Base-by-base conservation (phyloP, 202 grass and related monocot genomes). In the Panicum hallii region DNA sequence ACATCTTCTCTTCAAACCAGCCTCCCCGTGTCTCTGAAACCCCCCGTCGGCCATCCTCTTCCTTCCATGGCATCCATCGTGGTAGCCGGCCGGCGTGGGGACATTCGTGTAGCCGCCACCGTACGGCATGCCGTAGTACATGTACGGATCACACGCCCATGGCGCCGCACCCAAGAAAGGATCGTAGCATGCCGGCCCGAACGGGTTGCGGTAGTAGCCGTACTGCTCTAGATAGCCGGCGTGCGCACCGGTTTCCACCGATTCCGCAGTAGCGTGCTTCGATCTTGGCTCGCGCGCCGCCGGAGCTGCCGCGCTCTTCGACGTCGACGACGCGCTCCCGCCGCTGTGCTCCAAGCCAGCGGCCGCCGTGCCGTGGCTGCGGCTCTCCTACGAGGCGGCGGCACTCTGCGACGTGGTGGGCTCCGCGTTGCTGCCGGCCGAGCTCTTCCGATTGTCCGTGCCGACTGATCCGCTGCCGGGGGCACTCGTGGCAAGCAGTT, bases 1-100 rank as follows among this genome's bases (percentile, higher is more conserved):
- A 8, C 70, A 50, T 22, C 71, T 87, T 23, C 79, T 87, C 79
- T 82, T 76, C 62, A 77, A 75, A 41, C 71, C 13, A 4, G 7
- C 22, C 34, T 73, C 67, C 46, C 61, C 4, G 6, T 42, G 67
- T 9, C 55, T 68, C 14, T 23, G 30, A 7, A 62, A 44, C 16
- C 74, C 67, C 4, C 15, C 11, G 2, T 20, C 84, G 30, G 7
- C 20, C 57, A 4, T 82, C 78, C 63, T 87, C 85, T 87, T 82
- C 71, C 79, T 57, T 5, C 60, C 67, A 5, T 63, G 19, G 44
- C 41, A 19, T 19, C 56, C 64, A 5, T 49, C 65, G 17, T 47
- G 70, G 70, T 48, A 75, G 50, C 56, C 70, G 15, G 7, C 49
- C 13, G 34, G 49, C 50, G 12, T 14, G 2, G 64, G 50, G 14